These are phyloP conservation scores for Ceratonia siliqua DNA, from an alignment of 306 rosid genomes.

Conservation along the genomic window DNA sequence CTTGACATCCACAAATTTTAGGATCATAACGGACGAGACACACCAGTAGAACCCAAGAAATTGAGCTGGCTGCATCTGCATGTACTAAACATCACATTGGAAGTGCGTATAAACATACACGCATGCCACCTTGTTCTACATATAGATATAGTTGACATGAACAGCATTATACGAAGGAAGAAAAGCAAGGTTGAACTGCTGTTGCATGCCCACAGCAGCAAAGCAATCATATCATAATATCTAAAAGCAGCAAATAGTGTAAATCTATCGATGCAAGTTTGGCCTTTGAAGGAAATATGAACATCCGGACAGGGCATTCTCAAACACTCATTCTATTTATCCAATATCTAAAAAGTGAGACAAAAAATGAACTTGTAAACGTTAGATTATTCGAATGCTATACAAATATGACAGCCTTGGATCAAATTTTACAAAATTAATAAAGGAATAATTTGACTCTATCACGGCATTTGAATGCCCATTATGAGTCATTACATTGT, in stretches of 20 bases:
- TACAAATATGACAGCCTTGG: slow-evolving; percentile 19
- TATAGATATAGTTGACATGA: background rate
- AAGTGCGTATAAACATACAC: no score
- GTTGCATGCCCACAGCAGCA: background rate
- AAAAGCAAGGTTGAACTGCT: background rate
- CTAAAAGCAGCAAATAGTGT: background rate
- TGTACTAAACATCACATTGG: background rate
- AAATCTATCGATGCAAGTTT: background rate
- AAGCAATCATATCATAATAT: background rate
- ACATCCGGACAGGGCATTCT: background rate
- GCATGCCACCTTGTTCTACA: background rate
- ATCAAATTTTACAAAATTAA: slow-evolving; percentile 26
- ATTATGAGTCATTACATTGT: slow-evolving; percentile 24
- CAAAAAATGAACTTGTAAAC: background rate
- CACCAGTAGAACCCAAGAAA: background rate
- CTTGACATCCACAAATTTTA: background rate
- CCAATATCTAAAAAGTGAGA: background rate
- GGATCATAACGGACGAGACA: background rate
- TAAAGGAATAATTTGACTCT: slow-evolving; percentile 18
- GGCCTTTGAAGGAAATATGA: background rate
- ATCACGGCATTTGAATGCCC: slow-evolving; percentile 28
- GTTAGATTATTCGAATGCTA: slow-evolving; percentile 2
- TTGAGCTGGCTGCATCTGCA: background rate
- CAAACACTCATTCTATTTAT: background rate
- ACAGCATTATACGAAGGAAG: background rate